Conservation (phyloP, 352 stramenopile genomes). For the Phytopythium ostracodes region DNA sequence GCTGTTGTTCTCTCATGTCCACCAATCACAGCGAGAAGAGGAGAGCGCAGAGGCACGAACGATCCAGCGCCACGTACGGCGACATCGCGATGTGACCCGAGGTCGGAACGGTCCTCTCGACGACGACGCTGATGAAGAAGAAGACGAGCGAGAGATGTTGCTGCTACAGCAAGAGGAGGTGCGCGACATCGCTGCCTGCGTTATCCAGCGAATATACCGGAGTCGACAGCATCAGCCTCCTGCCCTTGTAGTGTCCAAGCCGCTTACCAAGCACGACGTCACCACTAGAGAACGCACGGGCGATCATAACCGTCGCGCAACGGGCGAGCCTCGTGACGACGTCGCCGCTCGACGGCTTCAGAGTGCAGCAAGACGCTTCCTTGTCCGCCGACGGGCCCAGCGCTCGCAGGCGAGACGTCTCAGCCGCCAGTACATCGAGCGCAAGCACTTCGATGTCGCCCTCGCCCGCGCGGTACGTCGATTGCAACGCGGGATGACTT, state of each 20-base stretch:
- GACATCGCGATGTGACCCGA: slow-evolving; percentile 17
- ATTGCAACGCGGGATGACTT: no score
- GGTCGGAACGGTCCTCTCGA: background rate
- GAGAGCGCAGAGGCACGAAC: slow-evolving; percentile 17
- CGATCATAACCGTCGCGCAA: background rate
- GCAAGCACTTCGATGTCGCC: slow-evolving; percentile 40
- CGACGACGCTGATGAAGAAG: slow-evolving; percentile 1
- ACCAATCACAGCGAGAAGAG: slow-evolving; percentile 1
- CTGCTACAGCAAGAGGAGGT: slow-evolving; percentile 30
- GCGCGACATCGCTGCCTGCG: slow-evolving; percentile 33
- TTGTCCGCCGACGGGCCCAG: slow-evolving; percentile 18
- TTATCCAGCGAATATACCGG: slow-evolving; percentile 37
- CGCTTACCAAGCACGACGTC: background rate
- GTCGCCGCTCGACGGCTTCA: slow-evolving; percentile 38
- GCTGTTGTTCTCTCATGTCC: background rate
- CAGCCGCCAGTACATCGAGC: slow-evolving; percentile 62
- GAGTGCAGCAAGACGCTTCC: slow-evolving; percentile 21
- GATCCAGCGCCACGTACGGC: slow-evolving; percentile 22
- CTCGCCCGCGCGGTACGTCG: slow-evolving; percentile 40
- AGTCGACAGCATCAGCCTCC: slow-evolving; percentile 4
- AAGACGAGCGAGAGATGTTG: slow-evolving; percentile 14
- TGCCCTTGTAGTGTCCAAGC: background rate
- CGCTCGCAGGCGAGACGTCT: slow-evolving; percentile 29
- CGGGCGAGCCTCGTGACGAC: background rate
- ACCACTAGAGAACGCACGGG: no score